phyloP scores from a whole-genome alignment of 2,329 filamentous ascomycete species.

The Aspergillus fructus region DNA sequence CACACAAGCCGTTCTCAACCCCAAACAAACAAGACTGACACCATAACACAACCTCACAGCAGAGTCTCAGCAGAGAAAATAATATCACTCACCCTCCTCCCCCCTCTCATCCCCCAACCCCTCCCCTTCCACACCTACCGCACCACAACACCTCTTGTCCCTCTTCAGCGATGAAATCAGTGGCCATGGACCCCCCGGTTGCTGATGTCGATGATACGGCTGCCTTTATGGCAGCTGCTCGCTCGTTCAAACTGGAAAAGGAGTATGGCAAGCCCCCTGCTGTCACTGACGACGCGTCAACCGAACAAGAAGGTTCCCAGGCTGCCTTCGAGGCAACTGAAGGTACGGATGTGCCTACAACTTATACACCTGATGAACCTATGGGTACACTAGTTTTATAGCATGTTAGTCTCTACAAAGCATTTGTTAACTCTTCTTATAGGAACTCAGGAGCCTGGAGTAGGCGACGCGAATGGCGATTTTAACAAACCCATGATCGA shows the following conservation, averaged over 20 bases:
- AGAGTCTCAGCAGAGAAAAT: neutral
- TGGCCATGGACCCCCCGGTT: slow-evolving; percentile 9
- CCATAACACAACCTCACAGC: neutral
- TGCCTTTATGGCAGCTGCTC: slow-evolving; percentile 29
- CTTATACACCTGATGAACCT: neutral
- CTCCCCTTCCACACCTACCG: neutral
- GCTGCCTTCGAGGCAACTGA: neutral
- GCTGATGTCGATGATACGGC: slow-evolving; percentile 27
- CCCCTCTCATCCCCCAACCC: neutral
- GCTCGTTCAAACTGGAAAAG: slow-evolving; percentile 15
- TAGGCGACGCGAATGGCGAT: neutral
- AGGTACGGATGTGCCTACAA: neutral
- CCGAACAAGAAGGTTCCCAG: slow-evolving; percentile 5
- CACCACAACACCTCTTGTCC: neutral
- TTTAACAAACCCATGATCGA: neutral
- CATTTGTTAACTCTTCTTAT: neutral
- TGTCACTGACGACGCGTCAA: slow-evolving; percentile 4
- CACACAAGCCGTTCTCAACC: neutral
- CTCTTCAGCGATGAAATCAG: neutral
- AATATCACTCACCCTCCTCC: slow-evolving; percentile 3
- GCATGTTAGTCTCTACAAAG: too few relatives aligned
- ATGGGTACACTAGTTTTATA: neutral
- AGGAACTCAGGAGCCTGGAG: neutral
- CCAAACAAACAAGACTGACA: neutral
- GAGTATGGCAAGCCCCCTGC: slow-evolving; percentile 5